A percentile compares a stretch with the other conserved stretches of the same genome.
Conservation (phyloP, 768 basidiomycete species). For the Pisolithus sp. region DNA sequence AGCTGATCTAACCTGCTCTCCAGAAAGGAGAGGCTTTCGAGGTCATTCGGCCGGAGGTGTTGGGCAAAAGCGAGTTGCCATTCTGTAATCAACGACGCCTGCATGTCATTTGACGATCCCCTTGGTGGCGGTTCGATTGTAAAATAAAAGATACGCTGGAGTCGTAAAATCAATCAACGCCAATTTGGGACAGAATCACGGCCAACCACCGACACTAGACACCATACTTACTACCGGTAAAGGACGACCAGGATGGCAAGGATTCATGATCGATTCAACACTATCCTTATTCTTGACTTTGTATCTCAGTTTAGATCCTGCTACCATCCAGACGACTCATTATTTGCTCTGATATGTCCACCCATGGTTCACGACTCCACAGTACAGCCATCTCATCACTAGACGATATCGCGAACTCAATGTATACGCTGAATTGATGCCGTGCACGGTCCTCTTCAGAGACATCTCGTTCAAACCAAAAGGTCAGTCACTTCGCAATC, state of each 20-base stretch:
- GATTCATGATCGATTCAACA: constrained; percentile 94
- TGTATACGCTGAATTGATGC: constrained; percentile 96
- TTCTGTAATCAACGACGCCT: too few species aligned
- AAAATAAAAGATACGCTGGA: too few species aligned
- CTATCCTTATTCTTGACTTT: constrained; percentile 94
- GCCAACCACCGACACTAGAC: too few species aligned
- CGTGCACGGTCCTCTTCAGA: constrained; percentile 86
- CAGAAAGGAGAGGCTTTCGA: too few species aligned
- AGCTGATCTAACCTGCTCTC: too few species aligned
- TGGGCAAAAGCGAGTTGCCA: too few species aligned
- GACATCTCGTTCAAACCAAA: constrained; percentile 92
- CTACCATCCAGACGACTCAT: constrained; percentile 6
- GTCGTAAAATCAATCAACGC: too few species aligned
- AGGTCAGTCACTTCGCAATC: constrained; percentile 36
- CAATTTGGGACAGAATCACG: too few species aligned
- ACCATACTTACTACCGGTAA: too few species aligned
- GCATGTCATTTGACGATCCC: too few species aligned
- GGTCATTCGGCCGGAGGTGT: too few species aligned
- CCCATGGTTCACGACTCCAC: constrained; percentile 1
- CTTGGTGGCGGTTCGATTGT: too few species aligned
- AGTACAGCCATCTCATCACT: constrained; percentile 98
- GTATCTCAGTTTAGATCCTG: constrained; percentile 74
- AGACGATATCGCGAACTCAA: constrained; percentile 95
- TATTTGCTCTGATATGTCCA: constrained; percentile 4
- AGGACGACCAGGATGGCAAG: constrained; percentile 54